A percentile compares a stretch with the other conserved stretches of the same genome.
Evolutionary conservation across 352 stramenopile species (phyloP).

Genomic region (Phytophthora syringae): DNA sequence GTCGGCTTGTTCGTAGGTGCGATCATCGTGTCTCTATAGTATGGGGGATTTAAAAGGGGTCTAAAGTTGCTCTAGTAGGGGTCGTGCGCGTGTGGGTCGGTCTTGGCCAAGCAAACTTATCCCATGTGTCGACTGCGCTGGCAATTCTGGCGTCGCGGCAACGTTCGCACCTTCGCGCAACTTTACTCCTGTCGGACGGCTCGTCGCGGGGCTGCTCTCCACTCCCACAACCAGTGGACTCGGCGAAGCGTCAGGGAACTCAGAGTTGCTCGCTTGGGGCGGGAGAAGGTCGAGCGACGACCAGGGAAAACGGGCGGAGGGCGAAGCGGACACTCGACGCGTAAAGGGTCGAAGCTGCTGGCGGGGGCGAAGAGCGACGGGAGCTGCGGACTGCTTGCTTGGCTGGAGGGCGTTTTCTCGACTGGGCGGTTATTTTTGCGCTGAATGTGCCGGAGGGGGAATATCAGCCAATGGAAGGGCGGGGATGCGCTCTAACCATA

Average conservation of each 20-base stretch:
- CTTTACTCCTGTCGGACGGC: conserved; percentile 30
- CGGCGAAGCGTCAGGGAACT: conserved; percentile 43
- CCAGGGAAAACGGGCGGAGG: conserved; percentile 7
- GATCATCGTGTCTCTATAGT: conserved; percentile 67
- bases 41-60: neutral
- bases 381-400: conserved; percentile 25
- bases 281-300: conserved; percentile 18
- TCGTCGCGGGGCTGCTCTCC: conserved; percentile 26
- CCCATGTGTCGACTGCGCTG: conserved; percentile 48
- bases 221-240: conserved; percentile 59
- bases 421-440: conserved; percentile 14
- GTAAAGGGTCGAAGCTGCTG: too few relatives aligned
- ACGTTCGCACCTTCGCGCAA: neutral
- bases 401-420: conserved; percentile 41
- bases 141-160: conserved; percentile 14
- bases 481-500: too few relatives aligned
- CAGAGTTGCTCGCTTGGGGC: conserved; percentile 47
- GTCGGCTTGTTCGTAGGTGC: conserved; percentile 87
- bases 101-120: conserved; percentile 50
- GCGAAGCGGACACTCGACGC: conserved; percentile 5
- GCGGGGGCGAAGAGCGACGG: neutral
- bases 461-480: conserved; percentile 18
- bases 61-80: too few relatives aligned
- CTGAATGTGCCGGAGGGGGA: conserved; percentile 17
- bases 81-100: conserved; percentile 30